phyloP scores from a whole-genome alignment of 2,329 filamentous ascomycete species.

The Neonectria ditissima region DNA sequence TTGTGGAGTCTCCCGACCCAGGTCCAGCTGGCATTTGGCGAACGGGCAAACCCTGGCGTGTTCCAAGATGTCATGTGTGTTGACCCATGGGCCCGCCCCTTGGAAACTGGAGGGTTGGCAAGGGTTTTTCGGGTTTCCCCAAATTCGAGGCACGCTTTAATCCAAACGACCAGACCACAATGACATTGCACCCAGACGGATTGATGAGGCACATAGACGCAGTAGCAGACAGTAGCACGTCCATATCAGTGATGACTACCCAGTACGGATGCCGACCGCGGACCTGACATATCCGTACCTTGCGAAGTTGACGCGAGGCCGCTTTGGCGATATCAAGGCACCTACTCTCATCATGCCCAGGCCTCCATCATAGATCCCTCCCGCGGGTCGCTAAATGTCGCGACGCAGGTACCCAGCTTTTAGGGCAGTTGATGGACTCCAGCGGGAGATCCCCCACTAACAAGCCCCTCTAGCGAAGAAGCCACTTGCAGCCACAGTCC shows the following conservation, averaged over 20 bases:
- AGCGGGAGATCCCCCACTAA: slow-evolving; percentile 9
- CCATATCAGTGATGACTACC: too few species aligned
- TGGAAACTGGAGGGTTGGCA: slow-evolving; percentile 25
- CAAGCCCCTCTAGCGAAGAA: not conserved
- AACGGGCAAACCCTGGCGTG: not conserved
- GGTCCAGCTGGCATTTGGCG: not conserved
- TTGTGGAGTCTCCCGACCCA: not conserved
- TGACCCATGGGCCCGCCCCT: slow-evolving; percentile 12
- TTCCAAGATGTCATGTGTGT: slow-evolving; percentile 24
- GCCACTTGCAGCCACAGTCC: not conserved
- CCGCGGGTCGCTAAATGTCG: not conserved
- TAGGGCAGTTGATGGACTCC: not conserved
- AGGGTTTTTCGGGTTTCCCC: slow-evolving; percentile 4
- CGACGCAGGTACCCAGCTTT: slow-evolving; percentile 10
- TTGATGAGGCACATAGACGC: slow-evolving; percentile 4
- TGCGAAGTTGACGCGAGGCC: not conserved
- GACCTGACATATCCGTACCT: not conserved
- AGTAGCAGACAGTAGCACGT: not conserved
- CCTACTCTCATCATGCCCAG: too few species aligned
- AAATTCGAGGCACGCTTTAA: not conserved
- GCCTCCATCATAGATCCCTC: not conserved
- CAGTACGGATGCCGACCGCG: not conserved
- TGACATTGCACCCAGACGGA: slow-evolving; percentile 22
- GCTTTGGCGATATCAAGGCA: not conserved
- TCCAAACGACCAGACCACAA: slow-evolving; percentile 22